Percentiles rank a stretch among this genome's conserved stretches.
Conservation (phyloP, 2,329 filamentous ascomycete species). For the Anisogramma anomala region DNA sequence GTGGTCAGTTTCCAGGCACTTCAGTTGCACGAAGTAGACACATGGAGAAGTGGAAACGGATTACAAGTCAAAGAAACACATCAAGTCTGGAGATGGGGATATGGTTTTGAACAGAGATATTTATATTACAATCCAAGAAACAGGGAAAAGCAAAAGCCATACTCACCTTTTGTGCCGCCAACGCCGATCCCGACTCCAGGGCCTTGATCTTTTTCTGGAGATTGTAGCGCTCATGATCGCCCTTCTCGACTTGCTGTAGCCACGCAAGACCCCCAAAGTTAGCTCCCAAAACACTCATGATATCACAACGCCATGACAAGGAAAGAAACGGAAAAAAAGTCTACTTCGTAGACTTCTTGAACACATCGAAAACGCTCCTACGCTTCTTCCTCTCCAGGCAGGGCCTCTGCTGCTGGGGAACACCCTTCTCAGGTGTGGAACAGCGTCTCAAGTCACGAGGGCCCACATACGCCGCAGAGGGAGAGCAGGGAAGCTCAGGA, state of each 20-base stretch:
- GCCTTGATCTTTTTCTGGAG: constrained; percentile 44
- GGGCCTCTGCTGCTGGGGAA: not conserved
- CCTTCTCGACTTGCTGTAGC: constrained; percentile 45
- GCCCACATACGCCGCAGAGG: not conserved
- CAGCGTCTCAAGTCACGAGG: constrained; percentile 8
- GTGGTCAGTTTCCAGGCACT: constrained; percentile 3
- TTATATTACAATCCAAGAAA: constrained; percentile 1
- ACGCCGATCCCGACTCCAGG: constrained; percentile 36
- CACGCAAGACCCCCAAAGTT: constrained; percentile 10
- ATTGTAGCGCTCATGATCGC: constrained; percentile 45
- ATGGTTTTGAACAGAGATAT: constrained; percentile 5
- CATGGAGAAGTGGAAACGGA: not conserved
- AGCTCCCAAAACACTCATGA: constrained; percentile 16
- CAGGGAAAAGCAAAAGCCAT: constrained; percentile 9
- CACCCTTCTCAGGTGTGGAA: not conserved
- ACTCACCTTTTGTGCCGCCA: constrained; percentile 43
- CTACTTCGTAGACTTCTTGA: constrained; percentile 8
- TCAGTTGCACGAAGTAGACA: not conserved
- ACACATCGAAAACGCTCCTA: constrained; percentile 1
- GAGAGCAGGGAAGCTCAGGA: not conserved
- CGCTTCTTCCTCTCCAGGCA: not conserved
- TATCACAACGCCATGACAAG: not conserved
- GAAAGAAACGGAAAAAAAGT: not conserved
- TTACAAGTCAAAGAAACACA: not conserved
- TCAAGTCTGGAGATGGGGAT: not conserved